Base-by-base conservation (phyloP, 768 basidiomycete species). In the Hypsizygus marmoreus region DNA sequence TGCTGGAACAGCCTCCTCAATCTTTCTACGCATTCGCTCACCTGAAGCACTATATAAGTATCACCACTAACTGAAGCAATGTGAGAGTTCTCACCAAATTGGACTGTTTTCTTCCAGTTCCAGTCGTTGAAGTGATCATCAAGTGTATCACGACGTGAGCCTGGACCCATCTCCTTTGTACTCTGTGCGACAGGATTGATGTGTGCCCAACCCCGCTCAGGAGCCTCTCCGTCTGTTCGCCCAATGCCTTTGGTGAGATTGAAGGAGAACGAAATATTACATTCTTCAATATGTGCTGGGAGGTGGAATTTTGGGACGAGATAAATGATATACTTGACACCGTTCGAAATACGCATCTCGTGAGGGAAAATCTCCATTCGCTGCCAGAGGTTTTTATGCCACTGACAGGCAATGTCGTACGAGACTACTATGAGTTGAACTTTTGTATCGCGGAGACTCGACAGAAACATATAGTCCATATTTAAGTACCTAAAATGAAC, bases 121-220 rank as follows among this genome's bases (percentile, higher is more conserved):
- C 53, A 58, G 19, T 55, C 50, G 0, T 48, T 54, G 41, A 60
- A 67, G 17, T 64, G 61, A 20, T 57, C 56, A 38, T 67, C 60
- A 1, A 70, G 24, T 0, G 45, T 50, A 19, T 67, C 63, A 0
- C 53, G 46, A 2, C 63, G 45, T 4, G 57, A 58, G 2, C 64
- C 66, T 5, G 63, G 61, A 6, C 67, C 68, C 71, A 73, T 72
- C 52, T 69, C 68, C 22, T 54, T 48, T 1, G 67, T 69, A 29
- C 66, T 66, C 6, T 43, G 17, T 7, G 67, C 58, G 0, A 60
- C 22, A 0, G 50, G 51, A 41, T 69, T 66, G 10, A 61, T 51
- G 14, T 54, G 26, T 0, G 65, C 51, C 68, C 67, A 72, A 0
- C 54, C 55, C 2, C 61, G 47, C 49, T 72, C 69, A 8, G 61